Percentiles rank a stretch among this genome's conserved stretches.
These are phyloP conservation scores for Phragmites australis DNA, from an alignment of 176 grass and related monocot genomes.

Conservation along the genomic window DNA sequence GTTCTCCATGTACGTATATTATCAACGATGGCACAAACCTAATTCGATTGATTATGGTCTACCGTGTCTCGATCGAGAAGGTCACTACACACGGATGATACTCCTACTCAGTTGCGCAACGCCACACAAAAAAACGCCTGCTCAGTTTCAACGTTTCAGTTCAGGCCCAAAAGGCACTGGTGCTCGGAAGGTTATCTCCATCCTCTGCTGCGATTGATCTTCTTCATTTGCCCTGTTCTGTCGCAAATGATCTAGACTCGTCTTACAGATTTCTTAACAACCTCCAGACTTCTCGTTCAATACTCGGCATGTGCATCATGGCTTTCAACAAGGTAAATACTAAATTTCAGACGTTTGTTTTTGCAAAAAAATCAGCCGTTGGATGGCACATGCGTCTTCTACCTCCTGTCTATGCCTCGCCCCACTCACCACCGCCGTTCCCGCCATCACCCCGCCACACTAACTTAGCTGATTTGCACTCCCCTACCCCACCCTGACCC, in stretches of 20 bases:
- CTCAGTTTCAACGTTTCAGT: slow-evolving; percentile 33
- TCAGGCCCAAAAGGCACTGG: neutral
- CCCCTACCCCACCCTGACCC: too few relatives aligned
- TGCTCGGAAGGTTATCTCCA: neutral
- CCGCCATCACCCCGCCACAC: too few relatives aligned
- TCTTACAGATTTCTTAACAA: too few relatives aligned
- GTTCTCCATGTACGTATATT: too few relatives aligned
- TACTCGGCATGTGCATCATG: neutral
- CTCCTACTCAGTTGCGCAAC: neutral
- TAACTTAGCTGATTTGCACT: too few relatives aligned
- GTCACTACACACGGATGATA: neutral
- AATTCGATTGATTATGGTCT: neutral
- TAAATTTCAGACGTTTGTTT: too few relatives aligned
- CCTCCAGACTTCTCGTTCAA: too few relatives aligned
- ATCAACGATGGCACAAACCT: neutral
- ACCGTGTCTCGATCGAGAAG: neutral
- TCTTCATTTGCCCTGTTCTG: neutral
- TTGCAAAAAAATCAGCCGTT: too few relatives aligned
- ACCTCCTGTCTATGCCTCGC: too few relatives aligned
- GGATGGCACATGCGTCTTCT: too few relatives aligned
- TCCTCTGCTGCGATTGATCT: neutral
- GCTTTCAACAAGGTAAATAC: too few relatives aligned
- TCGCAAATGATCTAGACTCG: neutral
- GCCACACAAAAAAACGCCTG: slow-evolving; percentile 4
- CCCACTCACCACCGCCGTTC: too few relatives aligned